Evolutionary conservation across 306 rosid species (phyloP), one percentile per base, ranked within the genome.

Genomic region (Betula pendula): DNA sequence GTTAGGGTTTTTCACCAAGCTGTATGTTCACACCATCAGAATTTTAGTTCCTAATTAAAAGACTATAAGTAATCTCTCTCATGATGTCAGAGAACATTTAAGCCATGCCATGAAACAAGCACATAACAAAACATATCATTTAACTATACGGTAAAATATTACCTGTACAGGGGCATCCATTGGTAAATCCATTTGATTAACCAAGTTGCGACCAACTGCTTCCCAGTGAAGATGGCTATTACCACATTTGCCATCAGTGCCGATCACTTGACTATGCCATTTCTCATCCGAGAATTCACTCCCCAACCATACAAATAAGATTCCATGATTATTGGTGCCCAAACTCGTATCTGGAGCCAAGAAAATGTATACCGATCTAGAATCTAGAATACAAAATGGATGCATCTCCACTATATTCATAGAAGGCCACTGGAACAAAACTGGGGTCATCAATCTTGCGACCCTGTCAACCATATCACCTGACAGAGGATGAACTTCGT

Each of bases 351-450:
- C 69, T 53, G 79, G 74, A 49, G 78, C 80, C 59, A 82, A 63
- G 69, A 82, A 48, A 33, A 80, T 38, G 80, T 79, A 85, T 27
- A 70, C 77, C 31, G 84, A 82, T 85, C 70, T 44, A 38, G 89
- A 82, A 71, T 85, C 75, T 40, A 74, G 89, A 76, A 55, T 38
- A 24, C 24, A 29, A 51, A 70, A 29, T 20, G 70, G 69, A 73
- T 55, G 70, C 71, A 51, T 75, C 76, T 20, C 73, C 35, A 77
- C 70, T 74, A 55, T 67, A 43, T 75, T 82, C 84, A 85, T 47
- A 38, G 73, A 73, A 76, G 89, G 86, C 89, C 82, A 85, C 78
- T 80, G 81, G 80, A 78, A 83, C 59, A 86, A 78, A 35, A 77
- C 74, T n/a, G 80, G 67, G 58, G 58, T 25, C 47, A 22, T 40